Percentiles rank a stretch among this genome's conserved stretches.
These are phyloP conservation scores for Piromyces finnis DNA, from an alignment of 192 early-diverging fungal genomes.

Conservation along the genomic window DNA sequence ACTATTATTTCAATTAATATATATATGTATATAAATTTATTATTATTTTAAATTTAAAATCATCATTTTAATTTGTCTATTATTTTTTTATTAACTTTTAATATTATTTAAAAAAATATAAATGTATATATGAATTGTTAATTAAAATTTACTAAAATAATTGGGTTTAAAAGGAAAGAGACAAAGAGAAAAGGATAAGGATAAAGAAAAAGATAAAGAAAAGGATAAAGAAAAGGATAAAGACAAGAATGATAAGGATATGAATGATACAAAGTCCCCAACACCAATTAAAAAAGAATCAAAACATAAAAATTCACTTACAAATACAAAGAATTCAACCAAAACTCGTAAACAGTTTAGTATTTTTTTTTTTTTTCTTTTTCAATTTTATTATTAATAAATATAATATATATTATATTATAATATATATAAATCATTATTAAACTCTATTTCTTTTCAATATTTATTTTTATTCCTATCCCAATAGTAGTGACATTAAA, in stretches of 20 bases:
- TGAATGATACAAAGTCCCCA: not conserved
- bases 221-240: conserved; percentile 2
- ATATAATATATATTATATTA: conserved; percentile 21
- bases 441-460: too few species aligned
- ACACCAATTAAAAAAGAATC: conserved; percentile 4
- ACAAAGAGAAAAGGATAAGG: not conserved
- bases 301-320: not conserved
- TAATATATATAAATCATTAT: too few species aligned
- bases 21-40: too few species aligned
- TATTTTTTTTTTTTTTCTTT: too few species aligned
- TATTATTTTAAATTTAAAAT: too few species aligned
- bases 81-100: too few species aligned
- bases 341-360: conserved; percentile 12
- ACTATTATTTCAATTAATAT: too few species aligned
- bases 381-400: too few species aligned
- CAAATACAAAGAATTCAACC: conserved; percentile 8
- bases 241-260: not conserved
- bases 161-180: not conserved
- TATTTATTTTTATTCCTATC: conserved; percentile 18
- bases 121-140: too few species aligned
- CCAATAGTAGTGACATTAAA: conserved; percentile 11
- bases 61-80: too few species aligned
- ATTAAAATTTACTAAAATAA: too few species aligned
- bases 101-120: too few species aligned
- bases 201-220: not conserved